Evolutionary conservation across 306 rosid genomes (phyloP).

Genomic region (Adenanthera pavonina): DNA sequence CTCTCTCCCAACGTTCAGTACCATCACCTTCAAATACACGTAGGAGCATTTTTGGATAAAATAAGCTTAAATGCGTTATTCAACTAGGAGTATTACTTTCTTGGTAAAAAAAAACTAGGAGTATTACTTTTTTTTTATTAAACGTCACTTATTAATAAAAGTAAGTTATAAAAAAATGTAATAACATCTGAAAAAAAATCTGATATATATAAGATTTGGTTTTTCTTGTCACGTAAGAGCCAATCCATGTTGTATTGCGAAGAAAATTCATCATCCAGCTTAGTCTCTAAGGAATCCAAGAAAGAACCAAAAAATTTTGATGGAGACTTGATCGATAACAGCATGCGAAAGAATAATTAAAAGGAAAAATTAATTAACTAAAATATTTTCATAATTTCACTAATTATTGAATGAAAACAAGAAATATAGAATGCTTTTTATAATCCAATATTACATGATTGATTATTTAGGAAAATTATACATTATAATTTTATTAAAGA

Average conservation of each 20-base stretch:
- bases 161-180: neutral
- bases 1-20: neutral
- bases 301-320: constrained; percentile 13
- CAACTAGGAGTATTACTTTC: neutral
- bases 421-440: no score
- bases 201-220: neutral
- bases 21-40: neutral
- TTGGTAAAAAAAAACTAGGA: neutral
- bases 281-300: constrained; percentile 38
- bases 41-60: neutral
- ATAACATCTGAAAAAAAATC: neutral
- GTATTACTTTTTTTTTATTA: neutral
- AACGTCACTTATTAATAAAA: neutral
- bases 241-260: neutral
- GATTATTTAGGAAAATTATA: no score
- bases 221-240: neutral
- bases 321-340: no score
- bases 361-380: no score
- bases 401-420: no score
- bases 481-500: no score
- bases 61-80: neutral
- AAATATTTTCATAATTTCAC: no score
- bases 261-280: constrained; percentile 36
- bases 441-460: no score
- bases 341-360: no score